Evolutionary conservation across 371 early-diverging fungal genomes (phyloP), one percentile per base, ranked within the genome.

Genomic region (Phascolomyces articulosus): DNA sequence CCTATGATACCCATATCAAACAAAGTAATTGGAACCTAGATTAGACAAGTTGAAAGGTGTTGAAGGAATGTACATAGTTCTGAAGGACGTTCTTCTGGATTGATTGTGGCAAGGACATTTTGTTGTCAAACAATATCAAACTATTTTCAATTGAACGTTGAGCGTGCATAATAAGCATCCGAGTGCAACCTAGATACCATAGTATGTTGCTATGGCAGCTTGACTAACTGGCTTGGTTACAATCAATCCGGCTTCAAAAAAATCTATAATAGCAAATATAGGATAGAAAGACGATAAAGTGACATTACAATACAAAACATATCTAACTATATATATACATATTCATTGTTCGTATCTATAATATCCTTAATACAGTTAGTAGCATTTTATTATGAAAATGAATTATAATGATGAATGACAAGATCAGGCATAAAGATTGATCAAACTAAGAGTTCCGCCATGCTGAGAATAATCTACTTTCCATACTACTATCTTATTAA

Each of bases 211-310:
- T n/a, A n/a, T n/a, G n/a, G n/a, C n/a, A n/a, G n/a, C n/a, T n/a
- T 71, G 74, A 6, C 71, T 62, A 2, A 57, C 58, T 15, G 75
- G 75, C 2, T 64, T 58, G 15, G 68, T 38, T 1, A 66, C 40
- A 27, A 75, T 59, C 3, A 75, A 58, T 2, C 73, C 70, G 20
- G 73, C 2, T 20, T 75, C 66, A 18, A 75, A 69, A 4, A 75
- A 20, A 2, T n/a, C 18, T 24, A 21, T 34, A 3, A 31, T n/a
- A n/a, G n/a, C n/a, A n/a, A n/a, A n/a, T n/a, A n/a, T n/a, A n/a
- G n/a, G n/a, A n/a, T n/a, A n/a, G n/a, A n/a, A n/a, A n/a, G n/a
- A n/a, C n/a, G n/a, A n/a, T n/a, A n/a, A n/a, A n/a, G n/a, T n/a
- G n/a, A n/a, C n/a, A n/a, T n/a, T n/a, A n/a, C n/a, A n/a, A n/a